Evolutionary conservation across 2,329 filamentous ascomycete genomes (phyloP).

Genomic region (Cladosporium sp.): DNA sequence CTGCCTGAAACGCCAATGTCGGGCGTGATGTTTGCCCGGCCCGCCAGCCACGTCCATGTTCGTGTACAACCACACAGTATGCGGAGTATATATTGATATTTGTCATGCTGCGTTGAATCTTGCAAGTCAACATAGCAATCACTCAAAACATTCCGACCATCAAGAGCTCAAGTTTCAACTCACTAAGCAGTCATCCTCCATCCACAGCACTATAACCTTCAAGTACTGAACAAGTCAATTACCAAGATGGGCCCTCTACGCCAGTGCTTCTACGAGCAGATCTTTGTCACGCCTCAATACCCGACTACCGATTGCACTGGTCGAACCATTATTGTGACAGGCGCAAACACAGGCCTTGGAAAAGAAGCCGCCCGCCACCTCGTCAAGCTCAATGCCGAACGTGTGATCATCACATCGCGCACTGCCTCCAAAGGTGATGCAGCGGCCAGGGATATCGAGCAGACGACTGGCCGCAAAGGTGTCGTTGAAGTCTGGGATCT

Average conservation of each 20-base stretch:
- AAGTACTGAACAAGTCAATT: not conserved
- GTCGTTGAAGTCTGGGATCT: slow-evolving; percentile 50
- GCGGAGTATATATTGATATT: not conserved
- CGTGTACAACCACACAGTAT: not conserved
- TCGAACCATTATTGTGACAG: slow-evolving; percentile 50
- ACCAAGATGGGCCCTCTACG: slow-evolving; percentile 5
- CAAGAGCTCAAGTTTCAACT: not conserved
- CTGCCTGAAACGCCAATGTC: slow-evolving; percentile 3
- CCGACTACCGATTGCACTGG: slow-evolving; percentile 27
- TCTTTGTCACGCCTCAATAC: slow-evolving; percentile 20
- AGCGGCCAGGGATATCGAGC: slow-evolving; percentile 44
- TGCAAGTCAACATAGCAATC: not conserved
- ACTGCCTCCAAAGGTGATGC: slow-evolving; percentile 45
- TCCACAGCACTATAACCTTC: not conserved
- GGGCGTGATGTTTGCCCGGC: not conserved
- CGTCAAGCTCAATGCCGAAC: slow-evolving; percentile 41
- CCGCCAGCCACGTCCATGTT: not conserved
- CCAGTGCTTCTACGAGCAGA: slow-evolving; percentile 20
- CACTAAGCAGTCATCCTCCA: not conserved
- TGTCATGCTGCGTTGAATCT: not conserved
- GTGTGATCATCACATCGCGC: slow-evolving; percentile 50
- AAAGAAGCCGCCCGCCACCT: slow-evolving; percentile 48
- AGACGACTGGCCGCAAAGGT: slow-evolving; percentile 32
- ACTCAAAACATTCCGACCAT: not conserved
- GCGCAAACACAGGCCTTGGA: slow-evolving; percentile 51